Percentiles rank a stretch among this genome's conserved stretches.
Conservation (phyloP, 2,329 filamentous ascomycete genomes). For the Endocalyx cinctus region DNA sequence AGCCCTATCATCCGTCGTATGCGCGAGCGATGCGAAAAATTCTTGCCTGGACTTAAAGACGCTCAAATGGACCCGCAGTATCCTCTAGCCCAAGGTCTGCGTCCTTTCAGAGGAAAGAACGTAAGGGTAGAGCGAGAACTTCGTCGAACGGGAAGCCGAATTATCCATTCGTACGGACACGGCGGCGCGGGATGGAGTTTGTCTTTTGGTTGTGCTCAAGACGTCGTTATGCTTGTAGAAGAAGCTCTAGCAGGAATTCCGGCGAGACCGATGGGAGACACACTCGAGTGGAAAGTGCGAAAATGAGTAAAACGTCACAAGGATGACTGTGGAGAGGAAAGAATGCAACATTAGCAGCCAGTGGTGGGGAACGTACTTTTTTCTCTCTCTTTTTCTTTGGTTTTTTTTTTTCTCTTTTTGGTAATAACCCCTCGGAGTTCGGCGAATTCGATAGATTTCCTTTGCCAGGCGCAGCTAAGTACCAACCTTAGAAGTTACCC, state of each 20-base stretch:
- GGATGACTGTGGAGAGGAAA: not conserved
- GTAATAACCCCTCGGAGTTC: too few species aligned
- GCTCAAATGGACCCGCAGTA: constrained; percentile 35
- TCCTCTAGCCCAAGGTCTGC: constrained; percentile 38
- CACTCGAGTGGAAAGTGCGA: constrained; percentile 16
- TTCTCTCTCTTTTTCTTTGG: too few species aligned
- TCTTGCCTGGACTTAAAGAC: constrained; percentile 35
- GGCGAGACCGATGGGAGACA: constrained; percentile 25
- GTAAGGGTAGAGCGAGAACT: constrained; percentile 40
- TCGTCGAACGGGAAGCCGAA: constrained; percentile 26
- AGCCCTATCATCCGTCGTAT: constrained; percentile 35
- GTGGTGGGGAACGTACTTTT: too few species aligned
- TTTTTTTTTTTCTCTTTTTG: too few species aligned
- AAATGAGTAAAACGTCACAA: constrained; percentile 10
- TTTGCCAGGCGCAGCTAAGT: too few species aligned
- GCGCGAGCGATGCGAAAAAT: constrained; percentile 37
- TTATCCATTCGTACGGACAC: constrained; percentile 41
- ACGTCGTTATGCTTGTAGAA: constrained; percentile 30
- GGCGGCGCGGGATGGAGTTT: constrained; percentile 40
- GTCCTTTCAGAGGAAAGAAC: constrained; percentile 34
- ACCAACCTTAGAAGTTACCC: too few species aligned
- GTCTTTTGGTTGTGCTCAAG: constrained; percentile 34
- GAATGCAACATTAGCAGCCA: constrained; percentile 7
- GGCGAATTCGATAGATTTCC: too few species aligned
- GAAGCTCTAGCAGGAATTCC: constrained; percentile 26